These are phyloP conservation scores for Penicillium rolfsii DNA, from an alignment of 2,329 filamentous ascomycete species.

Conservation along the genomic window DNA sequence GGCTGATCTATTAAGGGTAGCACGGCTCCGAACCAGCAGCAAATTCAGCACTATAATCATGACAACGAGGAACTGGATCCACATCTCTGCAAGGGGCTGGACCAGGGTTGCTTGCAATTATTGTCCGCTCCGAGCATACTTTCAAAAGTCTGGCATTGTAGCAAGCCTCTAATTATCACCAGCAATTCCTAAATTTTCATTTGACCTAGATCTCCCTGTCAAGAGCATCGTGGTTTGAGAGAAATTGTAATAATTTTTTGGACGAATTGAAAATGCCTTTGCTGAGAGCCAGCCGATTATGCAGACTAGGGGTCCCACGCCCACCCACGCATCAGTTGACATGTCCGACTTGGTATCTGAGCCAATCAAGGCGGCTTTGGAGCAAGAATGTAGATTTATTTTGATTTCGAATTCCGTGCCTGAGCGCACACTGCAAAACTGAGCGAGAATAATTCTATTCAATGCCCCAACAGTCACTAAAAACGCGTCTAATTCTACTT, in stretches of 20 bases:
- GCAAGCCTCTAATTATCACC: background rate
- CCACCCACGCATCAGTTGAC: slow-evolving; percentile 18
- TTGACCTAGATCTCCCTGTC: background rate
- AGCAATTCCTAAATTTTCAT: background rate
- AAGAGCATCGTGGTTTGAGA: background rate
- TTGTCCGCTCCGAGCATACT: background rate
- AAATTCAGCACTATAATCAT: background rate
- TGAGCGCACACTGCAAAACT: background rate
- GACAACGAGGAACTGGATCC: background rate
- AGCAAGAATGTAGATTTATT: slow-evolving; percentile 24
- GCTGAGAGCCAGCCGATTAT: slow-evolving; percentile 20
- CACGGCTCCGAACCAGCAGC: background rate
- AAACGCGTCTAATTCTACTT: background rate
- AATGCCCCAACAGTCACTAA: background rate
- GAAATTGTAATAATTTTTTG: background rate
- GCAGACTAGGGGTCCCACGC: slow-evolving; percentile 24
- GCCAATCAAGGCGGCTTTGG: slow-evolving; percentile 24
- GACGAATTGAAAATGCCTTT: background rate
- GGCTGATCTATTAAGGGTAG: background rate
- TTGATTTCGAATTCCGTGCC: slow-evolving; percentile 14
- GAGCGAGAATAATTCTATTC: background rate
- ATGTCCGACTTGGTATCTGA: slow-evolving; percentile 4
- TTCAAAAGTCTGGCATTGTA: too few species aligned
- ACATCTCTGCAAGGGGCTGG: background rate
- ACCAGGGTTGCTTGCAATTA: background rate